phyloP scores from a whole-genome alignment of 2,329 filamentous ascomycete species.

The Ophiocordyceps robertsii region DNA sequence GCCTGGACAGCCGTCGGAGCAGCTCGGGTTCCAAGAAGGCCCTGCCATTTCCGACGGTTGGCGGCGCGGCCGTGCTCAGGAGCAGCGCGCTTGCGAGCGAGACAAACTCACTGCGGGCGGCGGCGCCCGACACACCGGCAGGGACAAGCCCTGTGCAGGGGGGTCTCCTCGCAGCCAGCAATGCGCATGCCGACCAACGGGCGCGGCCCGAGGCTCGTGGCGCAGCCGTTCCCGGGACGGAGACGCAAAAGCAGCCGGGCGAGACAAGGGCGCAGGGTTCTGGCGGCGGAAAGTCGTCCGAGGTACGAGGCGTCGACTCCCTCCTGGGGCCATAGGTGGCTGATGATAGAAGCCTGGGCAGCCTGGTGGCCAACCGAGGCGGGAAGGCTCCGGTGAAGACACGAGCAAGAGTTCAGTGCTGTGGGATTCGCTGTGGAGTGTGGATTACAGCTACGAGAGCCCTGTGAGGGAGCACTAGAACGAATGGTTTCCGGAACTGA shows the following conservation, averaged over 20 bases:
- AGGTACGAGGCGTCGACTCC: constrained; percentile 42
- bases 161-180: constrained; percentile 11
- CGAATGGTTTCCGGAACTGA: background rate
- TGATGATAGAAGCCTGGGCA: constrained; percentile 13
- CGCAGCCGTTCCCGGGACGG: background rate
- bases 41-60: constrained; percentile 35
- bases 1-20: constrained; percentile 79
- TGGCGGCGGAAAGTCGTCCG: constrained; percentile 16
- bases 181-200: constrained; percentile 6
- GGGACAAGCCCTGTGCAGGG: constrained; percentile 27
- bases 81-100: constrained; percentile 42
- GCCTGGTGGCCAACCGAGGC: constrained; percentile 16
- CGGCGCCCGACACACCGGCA: constrained; percentile 25
- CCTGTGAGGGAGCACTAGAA: constrained; percentile 9
- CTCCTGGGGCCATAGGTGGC: constrained; percentile 32
- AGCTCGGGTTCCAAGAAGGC: constrained; percentile 77
- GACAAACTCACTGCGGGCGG: constrained; percentile 43
- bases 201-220: background rate
- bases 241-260: constrained; percentile 10
- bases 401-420: constrained; percentile 39
- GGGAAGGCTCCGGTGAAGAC: constrained; percentile 25
- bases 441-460: constrained; percentile 43
- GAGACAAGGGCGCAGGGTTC: constrained; percentile 10
- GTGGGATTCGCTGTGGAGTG: constrained; percentile 49
- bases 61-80: constrained; percentile 27